Evolutionary conservation across 176 grass and related monocot genomes (phyloP).

Genomic region (Alloteropsis semialata): DNA sequence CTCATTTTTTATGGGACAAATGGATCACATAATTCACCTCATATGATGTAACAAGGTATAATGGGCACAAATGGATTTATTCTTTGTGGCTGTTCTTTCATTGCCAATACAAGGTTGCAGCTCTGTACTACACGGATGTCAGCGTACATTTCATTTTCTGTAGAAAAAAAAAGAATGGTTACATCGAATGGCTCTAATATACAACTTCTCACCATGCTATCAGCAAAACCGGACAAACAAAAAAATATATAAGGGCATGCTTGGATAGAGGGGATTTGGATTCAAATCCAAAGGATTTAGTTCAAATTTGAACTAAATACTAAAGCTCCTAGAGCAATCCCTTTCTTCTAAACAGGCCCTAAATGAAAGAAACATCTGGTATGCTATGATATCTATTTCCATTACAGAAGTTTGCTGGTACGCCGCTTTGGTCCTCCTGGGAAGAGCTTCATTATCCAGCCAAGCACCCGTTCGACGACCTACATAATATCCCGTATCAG

Average conservation of each 20-base stretch:
- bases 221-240: slow-evolving; percentile 39
- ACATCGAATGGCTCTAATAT: slow-evolving; percentile 52
- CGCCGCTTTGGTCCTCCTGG: slow-evolving; percentile 90
- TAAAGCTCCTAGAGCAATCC: slow-evolving; percentile 9
- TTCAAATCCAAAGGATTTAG: neutral
- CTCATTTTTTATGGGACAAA: too few relatives aligned
- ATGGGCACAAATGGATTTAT: slow-evolving; percentile 7
- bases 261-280: neutral
- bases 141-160: slow-evolving; percentile 43
- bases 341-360: slow-evolving; percentile 5
- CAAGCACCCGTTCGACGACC: slow-evolving; percentile 93
- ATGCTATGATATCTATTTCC: slow-evolving; percentile 39
- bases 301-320: slow-evolving; percentile 13
- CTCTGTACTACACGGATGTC: slow-evolving; percentile 28
- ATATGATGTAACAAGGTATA: neutral
- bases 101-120: slow-evolving; percentile 32
- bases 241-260: slow-evolving; percentile 12
- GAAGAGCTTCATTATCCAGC: slow-evolving; percentile 99
- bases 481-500: slow-evolving; percentile 32
- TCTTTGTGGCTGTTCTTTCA: slow-evolving; percentile 28
- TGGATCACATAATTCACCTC: slow-evolving; percentile 11
- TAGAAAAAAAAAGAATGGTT: slow-evolving; percentile 54
- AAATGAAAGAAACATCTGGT: slow-evolving; percentile 35
- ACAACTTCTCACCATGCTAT: slow-evolving; percentile 55
- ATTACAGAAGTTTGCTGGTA: slow-evolving; percentile 93